Conservation (phyloP, 257 asterid species). For the Capsicum chinense region DNA sequence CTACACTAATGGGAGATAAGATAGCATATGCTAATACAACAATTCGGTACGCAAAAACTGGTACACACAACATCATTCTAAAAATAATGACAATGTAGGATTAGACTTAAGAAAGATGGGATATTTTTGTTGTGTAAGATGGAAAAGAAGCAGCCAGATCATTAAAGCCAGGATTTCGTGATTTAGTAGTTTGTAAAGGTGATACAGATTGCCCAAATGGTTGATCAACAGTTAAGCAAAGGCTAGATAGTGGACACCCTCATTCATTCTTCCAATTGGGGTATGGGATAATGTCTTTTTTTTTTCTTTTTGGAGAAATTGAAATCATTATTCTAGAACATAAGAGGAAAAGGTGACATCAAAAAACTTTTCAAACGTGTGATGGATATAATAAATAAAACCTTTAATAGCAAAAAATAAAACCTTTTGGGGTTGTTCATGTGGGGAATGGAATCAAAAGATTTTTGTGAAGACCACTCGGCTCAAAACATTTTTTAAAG, state of each 20-base stretch:
- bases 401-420: neutral
- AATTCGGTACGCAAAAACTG: neutral
- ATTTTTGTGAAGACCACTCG: neutral
- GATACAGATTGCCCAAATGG: constrained; percentile 3
- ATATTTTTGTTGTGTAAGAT: neutral
- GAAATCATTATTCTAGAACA: neutral
- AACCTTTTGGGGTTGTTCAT: constrained; percentile 4
- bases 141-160: neutral
- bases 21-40: neutral
- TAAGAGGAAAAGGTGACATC: constrained; percentile 3
- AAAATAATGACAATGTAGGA: neutral
- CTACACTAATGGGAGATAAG: neutral
- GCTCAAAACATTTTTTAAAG: neutral
- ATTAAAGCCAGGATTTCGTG: neutral
- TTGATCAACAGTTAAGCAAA: constrained; percentile 16
- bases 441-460: neutral
- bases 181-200: constrained; percentile 18
- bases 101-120: neutral
- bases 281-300: neutral
- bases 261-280: constrained; percentile 1
- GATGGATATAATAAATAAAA: constrained; percentile 17
- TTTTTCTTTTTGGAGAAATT: neutral
- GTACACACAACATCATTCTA: neutral
- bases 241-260: constrained; percentile 14
- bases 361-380: constrained; percentile 5